A percentile compares a stretch with the other conserved stretches of the same genome.
These are phyloP conservation scores for Byssothecium circinans DNA, from an alignment of 2,329 filamentous ascomycete genomes.

Conservation along the genomic window DNA sequence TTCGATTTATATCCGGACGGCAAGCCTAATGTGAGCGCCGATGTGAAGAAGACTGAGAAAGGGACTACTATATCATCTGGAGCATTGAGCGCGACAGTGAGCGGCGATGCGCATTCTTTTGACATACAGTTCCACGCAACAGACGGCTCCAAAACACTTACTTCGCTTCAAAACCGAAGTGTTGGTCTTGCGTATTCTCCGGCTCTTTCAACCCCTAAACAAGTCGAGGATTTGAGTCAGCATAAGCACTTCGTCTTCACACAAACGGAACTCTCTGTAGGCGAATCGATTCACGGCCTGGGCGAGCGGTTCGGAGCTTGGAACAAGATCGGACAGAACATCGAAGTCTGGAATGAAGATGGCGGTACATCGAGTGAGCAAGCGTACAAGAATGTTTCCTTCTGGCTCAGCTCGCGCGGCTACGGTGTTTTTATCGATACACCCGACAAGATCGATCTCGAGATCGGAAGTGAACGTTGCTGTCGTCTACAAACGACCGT, in stretches of 20 bases:
- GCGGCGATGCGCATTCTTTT: constrained; percentile 54
- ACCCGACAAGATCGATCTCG: constrained; percentile 68
- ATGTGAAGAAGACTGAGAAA: constrained; percentile 46
- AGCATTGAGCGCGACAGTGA: constrained; percentile 56
- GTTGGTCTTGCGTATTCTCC: constrained; percentile 62
- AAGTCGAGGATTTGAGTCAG: constrained; percentile 55
- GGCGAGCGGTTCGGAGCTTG: constrained; percentile 77
- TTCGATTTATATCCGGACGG: constrained; percentile 62
- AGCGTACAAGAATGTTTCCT: constrained; percentile 72
- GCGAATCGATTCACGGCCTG: constrained; percentile 71
- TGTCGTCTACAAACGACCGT: constrained; percentile 70
- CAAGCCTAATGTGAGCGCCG: constrained; percentile 43
- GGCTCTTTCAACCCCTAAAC: constrained; percentile 54
- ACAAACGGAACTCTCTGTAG: constrained; percentile 51
- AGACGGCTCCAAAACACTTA: constrained; percentile 56
- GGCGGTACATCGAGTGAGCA: constrained; percentile 69
- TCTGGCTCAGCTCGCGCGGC: constrained; percentile 70
- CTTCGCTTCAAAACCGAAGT: constrained; percentile 58
- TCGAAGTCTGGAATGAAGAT: constrained; percentile 65
- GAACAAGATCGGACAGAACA: constrained; percentile 72
- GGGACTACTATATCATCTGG: constrained; percentile 57
- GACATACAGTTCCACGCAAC: constrained; percentile 59
- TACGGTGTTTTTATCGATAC: constrained; percentile 78
- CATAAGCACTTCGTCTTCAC: constrained; percentile 51
- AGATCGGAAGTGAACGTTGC: constrained; percentile 73